Conservation (phyloP, 1,284 basidiomycete genomes). For the Rhodotorula sp. region DNA sequence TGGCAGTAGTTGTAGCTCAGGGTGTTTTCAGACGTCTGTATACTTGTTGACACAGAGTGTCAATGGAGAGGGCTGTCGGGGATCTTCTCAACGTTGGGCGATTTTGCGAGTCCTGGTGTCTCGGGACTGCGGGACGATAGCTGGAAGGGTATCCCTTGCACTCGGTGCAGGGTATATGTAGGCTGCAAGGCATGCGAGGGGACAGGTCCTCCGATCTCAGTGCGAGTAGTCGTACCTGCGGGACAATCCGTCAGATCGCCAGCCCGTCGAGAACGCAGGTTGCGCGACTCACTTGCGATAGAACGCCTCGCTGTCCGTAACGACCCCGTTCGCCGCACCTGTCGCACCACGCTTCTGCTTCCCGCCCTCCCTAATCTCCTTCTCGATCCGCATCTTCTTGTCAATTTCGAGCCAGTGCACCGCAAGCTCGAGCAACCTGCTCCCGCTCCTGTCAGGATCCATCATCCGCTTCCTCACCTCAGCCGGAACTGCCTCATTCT, state of each 20-base stretch:
- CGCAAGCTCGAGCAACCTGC: slow-evolving; percentile 67
- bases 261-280: neutral
- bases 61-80: neutral
- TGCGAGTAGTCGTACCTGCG: slow-evolving; percentile 37
- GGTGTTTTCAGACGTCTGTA: neutral
- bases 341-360: slow-evolving; percentile 67
- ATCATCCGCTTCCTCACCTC: slow-evolving; percentile 39
- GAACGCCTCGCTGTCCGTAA: slow-evolving; percentile 79
- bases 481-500: slow-evolving; percentile 29
- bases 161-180: too few relatives aligned
- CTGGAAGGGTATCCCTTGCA: too few relatives aligned
- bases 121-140: too few relatives aligned
- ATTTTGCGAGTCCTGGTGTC: too few relatives aligned
- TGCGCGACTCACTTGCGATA: slow-evolving; percentile 67
- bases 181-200: too few relatives aligned
- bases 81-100: too few relatives aligned
- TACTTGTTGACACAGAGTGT: neutral
- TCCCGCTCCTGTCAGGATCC: slow-evolving; percentile 45
- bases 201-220: neutral
- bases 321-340: slow-evolving; percentile 50
- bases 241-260: too few relatives aligned
- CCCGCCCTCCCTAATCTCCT: slow-evolving; percentile 51
- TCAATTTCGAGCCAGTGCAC: slow-evolving; percentile 83
- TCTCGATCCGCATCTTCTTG: slow-evolving; percentile 60
- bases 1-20: neutral